These are phyloP conservation scores for Psilocybe azurescens DNA, from an alignment of 768 basidiomycete genomes.

Conservation along the genomic window DNA sequence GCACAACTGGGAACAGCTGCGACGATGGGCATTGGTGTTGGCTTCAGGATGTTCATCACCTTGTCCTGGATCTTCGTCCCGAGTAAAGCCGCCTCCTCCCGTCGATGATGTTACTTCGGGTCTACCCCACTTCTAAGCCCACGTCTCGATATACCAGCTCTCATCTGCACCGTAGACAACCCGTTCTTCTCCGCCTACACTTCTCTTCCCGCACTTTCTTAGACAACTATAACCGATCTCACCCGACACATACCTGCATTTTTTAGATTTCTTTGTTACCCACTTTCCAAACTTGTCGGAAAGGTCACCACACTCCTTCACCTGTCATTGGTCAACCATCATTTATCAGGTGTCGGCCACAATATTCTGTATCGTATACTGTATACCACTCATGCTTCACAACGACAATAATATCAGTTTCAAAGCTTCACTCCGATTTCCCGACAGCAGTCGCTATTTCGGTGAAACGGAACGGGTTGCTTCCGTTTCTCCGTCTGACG, in stretches of 20 bases:
- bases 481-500: neutral
- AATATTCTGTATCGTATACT: neutral
- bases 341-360: neutral
- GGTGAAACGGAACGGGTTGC: neutral
- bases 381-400: constrained; percentile 1
- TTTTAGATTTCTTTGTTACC: neutral
- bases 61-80: constrained; percentile 73
- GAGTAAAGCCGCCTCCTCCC: constrained; percentile 27
- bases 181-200: neutral
- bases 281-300: neutral
- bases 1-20: constrained; percentile 63
- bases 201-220: neutral
- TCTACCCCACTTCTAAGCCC: neutral
- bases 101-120: neutral
- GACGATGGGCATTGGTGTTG: constrained; percentile 70
- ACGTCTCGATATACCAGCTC: too few relatives aligned
- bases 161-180: neutral
- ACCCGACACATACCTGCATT: neutral
- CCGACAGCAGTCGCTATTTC: neutral
- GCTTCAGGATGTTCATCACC: constrained; percentile 63
- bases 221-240: neutral
- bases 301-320: neutral
- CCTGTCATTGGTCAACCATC: neutral
- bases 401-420: neutral
- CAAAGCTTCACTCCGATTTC: neutral